phyloP scores from a whole-genome alignment of 768 basidiomycete species.

The Mycena metata region DNA sequence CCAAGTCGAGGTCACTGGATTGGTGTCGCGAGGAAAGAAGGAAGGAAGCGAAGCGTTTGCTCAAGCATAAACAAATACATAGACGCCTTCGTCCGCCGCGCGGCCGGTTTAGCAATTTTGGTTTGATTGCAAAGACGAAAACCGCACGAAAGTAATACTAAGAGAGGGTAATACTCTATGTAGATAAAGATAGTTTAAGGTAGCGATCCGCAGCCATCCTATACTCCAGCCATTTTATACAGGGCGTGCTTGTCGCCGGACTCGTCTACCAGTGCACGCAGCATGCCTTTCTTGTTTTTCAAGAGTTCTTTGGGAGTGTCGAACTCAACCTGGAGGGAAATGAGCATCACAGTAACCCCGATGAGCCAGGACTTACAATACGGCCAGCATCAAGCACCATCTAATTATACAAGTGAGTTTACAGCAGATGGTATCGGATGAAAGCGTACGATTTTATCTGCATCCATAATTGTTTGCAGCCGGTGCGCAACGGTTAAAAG shows the following conservation, averaged over 20 bases:
- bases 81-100: too few species aligned
- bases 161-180: conserved; percentile 19
- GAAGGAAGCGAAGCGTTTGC: too few species aligned
- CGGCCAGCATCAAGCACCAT: conserved; percentile 62
- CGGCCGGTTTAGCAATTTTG: too few species aligned
- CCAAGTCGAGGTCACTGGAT: too few species aligned
- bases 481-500: conserved; percentile 45
- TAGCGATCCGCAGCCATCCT: conserved; percentile 6
- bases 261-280: conserved; percentile 70
- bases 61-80: too few species aligned
- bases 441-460: conserved; percentile 47
- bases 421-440: conserved; percentile 40
- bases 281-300: conserved; percentile 61
- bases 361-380: conserved; percentile 40
- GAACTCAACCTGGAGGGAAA: conserved; percentile 58
- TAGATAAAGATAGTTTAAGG: conserved; percentile 27
- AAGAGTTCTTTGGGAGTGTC: conserved; percentile 67
- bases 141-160: too few species aligned
- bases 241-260: conserved; percentile 66
- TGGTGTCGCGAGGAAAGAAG: too few species aligned
- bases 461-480: conserved; percentile 50
- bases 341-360: not conserved
- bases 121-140: too few species aligned
- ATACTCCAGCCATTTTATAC: conserved; percentile 57
- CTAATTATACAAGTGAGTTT: conserved; percentile 31